Conservation (phyloP, 2,329 filamentous ascomycete species). For the Claviceps digitariae region DNA sequence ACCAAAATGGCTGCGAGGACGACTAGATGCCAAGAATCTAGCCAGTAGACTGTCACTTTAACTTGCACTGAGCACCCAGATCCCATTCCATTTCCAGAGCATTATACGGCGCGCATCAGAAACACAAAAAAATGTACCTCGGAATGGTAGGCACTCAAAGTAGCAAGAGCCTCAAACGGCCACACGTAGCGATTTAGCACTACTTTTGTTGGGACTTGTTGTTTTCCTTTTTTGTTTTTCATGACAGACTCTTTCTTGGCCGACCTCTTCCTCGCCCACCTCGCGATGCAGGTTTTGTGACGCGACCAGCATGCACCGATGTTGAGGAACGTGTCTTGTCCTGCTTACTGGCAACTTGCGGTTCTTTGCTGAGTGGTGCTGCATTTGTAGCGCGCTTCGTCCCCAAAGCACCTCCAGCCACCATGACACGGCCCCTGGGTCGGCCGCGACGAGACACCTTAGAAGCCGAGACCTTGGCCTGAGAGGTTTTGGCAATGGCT, state of each 20-base stretch:
- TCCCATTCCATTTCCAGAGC: not conserved
- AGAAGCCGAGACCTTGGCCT: not conserved
- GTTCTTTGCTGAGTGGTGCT: not conserved
- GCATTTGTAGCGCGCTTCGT: not conserved
- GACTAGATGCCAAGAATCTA: not conserved
- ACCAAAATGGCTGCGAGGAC: not conserved
- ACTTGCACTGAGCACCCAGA: not conserved
- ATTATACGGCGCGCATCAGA: not conserved
- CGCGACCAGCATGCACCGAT: not conserved
- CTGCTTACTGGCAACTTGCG: not conserved
- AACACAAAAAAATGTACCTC: not conserved
- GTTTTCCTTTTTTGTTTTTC: no score
- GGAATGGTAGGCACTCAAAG: not conserved
- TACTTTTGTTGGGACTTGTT: no score
- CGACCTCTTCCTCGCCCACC: not conserved
- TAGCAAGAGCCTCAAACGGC: no score
- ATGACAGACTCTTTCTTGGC: not conserved
- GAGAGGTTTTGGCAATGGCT: not conserved
- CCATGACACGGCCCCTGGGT: not conserved
- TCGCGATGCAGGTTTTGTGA: not conserved
- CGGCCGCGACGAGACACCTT: not conserved
- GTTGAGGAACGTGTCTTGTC: not conserved
- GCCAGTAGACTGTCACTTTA: not conserved
- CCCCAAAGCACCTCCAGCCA: not conserved
- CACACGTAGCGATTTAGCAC: no score